Conservation (phyloP, 2,329 filamentous ascomycete species). For the Lasiodiplodia theobromae region DNA sequence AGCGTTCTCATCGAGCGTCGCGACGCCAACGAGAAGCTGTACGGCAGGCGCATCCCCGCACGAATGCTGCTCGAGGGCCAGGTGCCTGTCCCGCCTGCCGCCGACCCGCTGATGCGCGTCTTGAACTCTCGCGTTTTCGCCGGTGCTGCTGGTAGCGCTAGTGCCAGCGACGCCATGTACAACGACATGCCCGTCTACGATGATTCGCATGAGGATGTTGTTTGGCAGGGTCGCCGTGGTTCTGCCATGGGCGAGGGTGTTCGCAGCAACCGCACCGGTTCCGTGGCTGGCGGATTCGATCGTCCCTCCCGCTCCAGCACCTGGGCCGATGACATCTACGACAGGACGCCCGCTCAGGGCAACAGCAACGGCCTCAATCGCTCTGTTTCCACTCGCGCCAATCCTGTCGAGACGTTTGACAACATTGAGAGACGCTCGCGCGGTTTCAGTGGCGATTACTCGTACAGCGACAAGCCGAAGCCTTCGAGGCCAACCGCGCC, state of each 20-base stretch:
- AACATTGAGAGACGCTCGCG: conserved; percentile 45
- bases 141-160: conserved; percentile 61
- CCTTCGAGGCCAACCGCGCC: conserved; percentile 84
- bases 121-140: conserved; percentile 86
- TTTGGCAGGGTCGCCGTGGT: conserved; percentile 80
- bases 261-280: conserved; percentile 58
- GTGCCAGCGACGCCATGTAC: conserved; percentile 75
- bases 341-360: conserved; percentile 55
- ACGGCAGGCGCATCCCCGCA: conserved; percentile 82
- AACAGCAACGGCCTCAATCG: conserved; percentile 47
- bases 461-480: conserved; percentile 59
- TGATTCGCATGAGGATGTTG: conserved; percentile 78
- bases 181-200: conserved; percentile 94
- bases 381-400: conserved; percentile 60
- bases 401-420: conserved; percentile 60
- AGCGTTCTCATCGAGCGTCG: conserved; percentile 91
- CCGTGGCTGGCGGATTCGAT: conserved; percentile 54
- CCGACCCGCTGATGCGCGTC: conserved; percentile 82
- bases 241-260: conserved; percentile 73
- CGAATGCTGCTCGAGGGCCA: conserved; percentile 80
- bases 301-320: conserved; percentile 69
- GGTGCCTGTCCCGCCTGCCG: conserved; percentile 79
- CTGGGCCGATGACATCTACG: conserved; percentile 79
- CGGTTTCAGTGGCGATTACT: conserved; percentile 58
- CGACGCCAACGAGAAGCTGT: conserved; percentile 97